Evolutionary conservation across 2,329 filamentous ascomycete genomes (phyloP), one percentile per base, ranked within the genome.

Genomic region (Epichloe gansuensis): DNA sequence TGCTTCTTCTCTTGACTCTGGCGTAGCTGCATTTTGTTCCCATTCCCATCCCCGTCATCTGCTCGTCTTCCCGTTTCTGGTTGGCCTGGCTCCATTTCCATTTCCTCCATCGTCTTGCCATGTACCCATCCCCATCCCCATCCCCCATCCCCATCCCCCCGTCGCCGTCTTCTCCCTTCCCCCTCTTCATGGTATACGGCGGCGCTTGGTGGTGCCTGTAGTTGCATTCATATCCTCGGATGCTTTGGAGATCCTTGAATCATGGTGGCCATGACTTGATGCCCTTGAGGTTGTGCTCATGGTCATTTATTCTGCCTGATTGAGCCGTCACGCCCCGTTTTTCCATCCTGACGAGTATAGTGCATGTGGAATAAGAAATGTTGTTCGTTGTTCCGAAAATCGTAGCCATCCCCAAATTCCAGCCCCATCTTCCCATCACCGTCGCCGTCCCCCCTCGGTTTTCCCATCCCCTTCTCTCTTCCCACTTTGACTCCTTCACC

Each of bases 401-500:
- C 59, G 59, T 58, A 60, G 59, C 60, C 60, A 61, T 61, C 56
- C 58, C 59, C 59, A 58, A 55, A 54, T 54, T 56, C 54, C 53
- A 52, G 54, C 54, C 56, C 51, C 54, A 50, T 54, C 51, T 44
- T 52, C 40, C 53, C 50, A 5, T 50, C 57, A 56, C 51, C 58
- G 54, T 57, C 53, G 46, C 49, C 47, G 15, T 45, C 51, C 51
- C 51, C 58, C 55, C 56, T 56, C 55, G 53, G 51, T 53, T 55
- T 55, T 56, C 55, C 53, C 52, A 52, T 56, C 55, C 54, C 54
- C 56, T 53, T 56, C 56, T 56, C 50, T 54, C 58, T 52, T 55
- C 54, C 53, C 59, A 58, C 58, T 59, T 55, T 60, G 55, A 58
- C 61, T 55, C 57, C 60, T 58, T 63, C 58, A 57, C 58, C 60